Evolutionary conservation across 2,329 filamentous ascomycete genomes (phyloP), one percentile per base, ranked within the genome.

Genomic region (Chaetomium olivaceum): DNA sequence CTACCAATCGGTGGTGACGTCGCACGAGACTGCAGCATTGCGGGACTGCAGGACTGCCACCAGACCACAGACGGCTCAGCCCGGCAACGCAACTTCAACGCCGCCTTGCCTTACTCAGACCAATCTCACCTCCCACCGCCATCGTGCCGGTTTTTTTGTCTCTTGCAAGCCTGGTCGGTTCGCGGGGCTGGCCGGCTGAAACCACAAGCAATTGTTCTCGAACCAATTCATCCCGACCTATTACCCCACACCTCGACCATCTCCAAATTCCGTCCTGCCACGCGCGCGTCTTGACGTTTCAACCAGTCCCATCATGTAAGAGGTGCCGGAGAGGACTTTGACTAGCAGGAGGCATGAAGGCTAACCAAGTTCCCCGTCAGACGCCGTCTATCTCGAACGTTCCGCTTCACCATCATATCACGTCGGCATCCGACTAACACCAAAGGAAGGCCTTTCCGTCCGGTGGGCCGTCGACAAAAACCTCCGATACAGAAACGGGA

Each of bases 281-380:
- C 58, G 51, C 54, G 33, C 64, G 59, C 33, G 52, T 43, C 43
- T 63, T 29, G 31, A 43, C 62, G 70, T 71, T 72, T 70, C 69
- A 70, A 66, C 70, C 59, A 51, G 51, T 62, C 48, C 58, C 65
- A 58, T 62, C 64, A 67, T 68, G 68, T 71, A 71, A 71, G 68
- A 62, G 64, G 66, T 56, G 50, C 54, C 62, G 50, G 48, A 65
- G 54, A 51, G 27, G 31, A 51, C 31, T 31, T 27, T 54, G 19
- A 54, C n/a, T n/a, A 46, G 25, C 23, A 58, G 14, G 54, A 64
- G 63, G 67, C 71, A 69, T 70, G 67, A 66, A 70, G 58, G 66
- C 70, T 73, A 64, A 73, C 67, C 71, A 69, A 68, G 60, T 68
- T 67, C 57, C n/a, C 63, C 51, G 50, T 59, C 61, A 68, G 65